phyloP scores from a whole-genome alignment of 176 grass and related monocot species.

The Otatea glauca region DNA sequence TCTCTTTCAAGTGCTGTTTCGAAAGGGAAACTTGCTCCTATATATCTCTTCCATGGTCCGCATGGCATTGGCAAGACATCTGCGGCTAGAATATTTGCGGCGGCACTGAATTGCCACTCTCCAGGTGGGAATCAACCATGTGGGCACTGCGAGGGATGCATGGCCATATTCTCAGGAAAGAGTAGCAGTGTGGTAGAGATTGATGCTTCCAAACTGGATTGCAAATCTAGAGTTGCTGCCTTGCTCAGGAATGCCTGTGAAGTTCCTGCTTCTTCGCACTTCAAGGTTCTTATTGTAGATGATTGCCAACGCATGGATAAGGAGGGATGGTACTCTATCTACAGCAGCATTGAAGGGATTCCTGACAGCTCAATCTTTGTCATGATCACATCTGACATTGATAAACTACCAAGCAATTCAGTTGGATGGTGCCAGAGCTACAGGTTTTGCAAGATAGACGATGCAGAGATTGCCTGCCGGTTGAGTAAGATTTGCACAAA shows the following conservation, averaged over 20 bases:
- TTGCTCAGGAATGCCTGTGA: constrained; percentile 67
- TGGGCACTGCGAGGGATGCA: constrained; percentile 72
- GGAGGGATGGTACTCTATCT: constrained; percentile 79
- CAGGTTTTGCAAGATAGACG: constrained; percentile 72
- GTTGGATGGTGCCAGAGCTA: constrained; percentile 71
- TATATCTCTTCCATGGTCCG: constrained; percentile 88
- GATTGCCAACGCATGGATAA: constrained; percentile 80
- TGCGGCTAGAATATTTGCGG: constrained; percentile 69
- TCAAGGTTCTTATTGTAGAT: constrained; percentile 81
- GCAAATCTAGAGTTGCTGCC: constrained; percentile 55
- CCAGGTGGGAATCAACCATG: constrained; percentile 59
- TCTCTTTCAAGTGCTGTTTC: constrained; percentile 63
- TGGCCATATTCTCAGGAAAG: constrained; percentile 62
- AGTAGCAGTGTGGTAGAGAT: constrained; percentile 64
- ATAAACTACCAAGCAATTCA: constrained; percentile 69
- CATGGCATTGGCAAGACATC: constrained; percentile 80
- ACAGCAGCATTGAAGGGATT: constrained; percentile 66
- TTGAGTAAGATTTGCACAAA: constrained; percentile 79
- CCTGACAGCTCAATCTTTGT: constrained; percentile 75
- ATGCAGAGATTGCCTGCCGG: constrained; percentile 50
- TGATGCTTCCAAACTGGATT: constrained; percentile 82
- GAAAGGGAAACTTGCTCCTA: constrained; percentile 59
- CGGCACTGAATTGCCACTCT: constrained; percentile 74
- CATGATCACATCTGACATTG: constrained; percentile 84
- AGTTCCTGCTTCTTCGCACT: constrained; percentile 59